These are phyloP conservation scores for Fagopyrum tataricum DNA, from an alignment of 148 eudicot species.

Conservation along the genomic window DNA sequence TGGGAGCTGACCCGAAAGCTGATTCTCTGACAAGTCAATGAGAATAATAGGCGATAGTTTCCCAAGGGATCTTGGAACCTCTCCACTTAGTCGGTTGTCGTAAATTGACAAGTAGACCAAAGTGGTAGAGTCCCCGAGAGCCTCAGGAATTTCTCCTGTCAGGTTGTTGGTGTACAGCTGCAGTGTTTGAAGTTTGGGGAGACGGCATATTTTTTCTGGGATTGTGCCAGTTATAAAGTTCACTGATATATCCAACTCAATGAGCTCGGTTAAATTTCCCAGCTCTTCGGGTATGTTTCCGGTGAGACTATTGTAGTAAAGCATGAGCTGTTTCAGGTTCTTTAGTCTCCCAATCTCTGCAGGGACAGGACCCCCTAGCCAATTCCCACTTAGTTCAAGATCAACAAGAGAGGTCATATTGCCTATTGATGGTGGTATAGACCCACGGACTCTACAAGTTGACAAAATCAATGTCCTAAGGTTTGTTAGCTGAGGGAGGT, in stretches of 20 bases:
- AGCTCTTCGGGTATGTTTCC: constrained; percentile 77
- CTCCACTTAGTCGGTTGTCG: constrained; percentile 60
- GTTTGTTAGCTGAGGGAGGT: constrained; percentile 31
- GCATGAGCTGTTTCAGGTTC: constrained; percentile 55
- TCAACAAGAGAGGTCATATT: constrained; percentile 77
- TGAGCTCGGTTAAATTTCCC: constrained; percentile 58
- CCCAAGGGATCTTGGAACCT: constrained; percentile 62
- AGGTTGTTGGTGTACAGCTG: constrained; percentile 86
- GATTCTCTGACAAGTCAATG: constrained; percentile 68
- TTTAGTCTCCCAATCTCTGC: constrained; percentile 53
- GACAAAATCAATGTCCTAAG: constrained; percentile 49
- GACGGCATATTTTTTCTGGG: constrained; percentile 50
- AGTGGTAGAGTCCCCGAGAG: constrained; percentile 43
- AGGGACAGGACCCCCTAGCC: constrained; percentile 47
- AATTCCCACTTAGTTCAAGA: constrained; percentile 67
- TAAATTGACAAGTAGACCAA: constrained; percentile 52
- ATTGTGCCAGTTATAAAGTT: constrained; percentile 52
- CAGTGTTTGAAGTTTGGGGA: constrained; percentile 51
- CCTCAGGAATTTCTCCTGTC: constrained; percentile 54
- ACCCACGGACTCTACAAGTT: constrained; percentile 45
- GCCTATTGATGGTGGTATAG: constrained; percentile 49
- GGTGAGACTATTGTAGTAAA: constrained; percentile 59
- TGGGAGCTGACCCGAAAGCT: constrained; percentile 49
- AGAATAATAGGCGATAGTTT: constrained; percentile 35
- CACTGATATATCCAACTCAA: constrained; percentile 71